Conservation (phyloP, 2,329 filamentous ascomycete genomes). For the Trichoderma koningiopsis region DNA sequence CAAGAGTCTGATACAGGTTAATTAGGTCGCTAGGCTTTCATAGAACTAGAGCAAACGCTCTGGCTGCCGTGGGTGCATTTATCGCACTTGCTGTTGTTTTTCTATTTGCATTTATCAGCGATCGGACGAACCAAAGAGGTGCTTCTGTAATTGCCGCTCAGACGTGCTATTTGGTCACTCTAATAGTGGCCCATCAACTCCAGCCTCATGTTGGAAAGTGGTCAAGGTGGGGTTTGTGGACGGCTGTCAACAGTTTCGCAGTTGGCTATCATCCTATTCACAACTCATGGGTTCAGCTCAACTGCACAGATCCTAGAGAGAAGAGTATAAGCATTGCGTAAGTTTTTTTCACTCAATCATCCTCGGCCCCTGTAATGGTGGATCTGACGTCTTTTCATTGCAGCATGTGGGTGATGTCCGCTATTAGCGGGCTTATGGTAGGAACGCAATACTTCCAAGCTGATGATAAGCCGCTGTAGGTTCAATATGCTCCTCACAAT, state of each 20-base stretch:
- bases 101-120: conserved; percentile 51
- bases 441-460: conserved; percentile 53
- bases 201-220: conserved; percentile 51
- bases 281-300: conserved; percentile 56
- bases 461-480: conserved; percentile 45
- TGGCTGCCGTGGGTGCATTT: conserved; percentile 47
- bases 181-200: conserved; percentile 45
- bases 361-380: neutral
- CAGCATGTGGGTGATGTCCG: conserved; percentile 53
- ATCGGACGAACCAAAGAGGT: conserved; percentile 48
- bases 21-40: conserved; percentile 47
- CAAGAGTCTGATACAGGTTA: neutral
- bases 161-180: conserved; percentile 46
- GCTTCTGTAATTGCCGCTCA: conserved; percentile 48
- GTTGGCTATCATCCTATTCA: conserved; percentile 57
- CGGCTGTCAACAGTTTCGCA: conserved; percentile 51
- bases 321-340: conserved; percentile 53
- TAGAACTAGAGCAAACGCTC: conserved; percentile 49
- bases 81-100: conserved; percentile 52
- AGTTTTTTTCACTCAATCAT: conserved; percentile 29
- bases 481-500: neutral
- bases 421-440: conserved; percentile 53
- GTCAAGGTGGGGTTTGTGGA: conserved; percentile 55
- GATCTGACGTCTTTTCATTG: neutral
- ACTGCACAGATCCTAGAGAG: conserved; percentile 50